Evolutionary conservation across 2,329 filamentous ascomycete genomes (phyloP).

Genomic region (Emmonsiellopsis sp.): DNA sequence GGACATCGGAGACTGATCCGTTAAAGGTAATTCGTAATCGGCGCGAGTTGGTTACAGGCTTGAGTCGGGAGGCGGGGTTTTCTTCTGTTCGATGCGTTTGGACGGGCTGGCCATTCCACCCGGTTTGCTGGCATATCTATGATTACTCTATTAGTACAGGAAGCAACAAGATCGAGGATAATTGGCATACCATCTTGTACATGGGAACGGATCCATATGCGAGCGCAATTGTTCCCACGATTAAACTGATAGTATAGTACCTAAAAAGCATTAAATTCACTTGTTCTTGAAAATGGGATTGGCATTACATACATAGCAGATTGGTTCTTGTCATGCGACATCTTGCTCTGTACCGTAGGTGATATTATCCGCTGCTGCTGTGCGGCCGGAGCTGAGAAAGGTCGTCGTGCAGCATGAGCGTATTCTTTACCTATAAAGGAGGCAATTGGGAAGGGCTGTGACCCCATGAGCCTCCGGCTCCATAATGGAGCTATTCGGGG

Average conservation of each 20-base stretch:
- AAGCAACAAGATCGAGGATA: neutral
- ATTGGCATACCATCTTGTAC: slow-evolving; percentile 51
- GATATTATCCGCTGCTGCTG: slow-evolving; percentile 18
- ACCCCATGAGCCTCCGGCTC: slow-evolving; percentile 14
- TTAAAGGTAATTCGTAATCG: slow-evolving; percentile 94
- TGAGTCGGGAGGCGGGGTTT: slow-evolving; percentile 66
- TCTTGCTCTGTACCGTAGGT: slow-evolving; percentile 23
- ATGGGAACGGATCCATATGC: slow-evolving; percentile 58
- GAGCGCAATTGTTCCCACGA: slow-evolving; percentile 53
- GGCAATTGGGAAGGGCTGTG: slow-evolving; percentile 7
- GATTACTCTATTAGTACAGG: slow-evolving; percentile 1
- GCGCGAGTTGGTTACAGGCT: slow-evolving; percentile 69
- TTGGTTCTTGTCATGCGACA: slow-evolving; percentile 40
- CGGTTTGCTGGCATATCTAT: slow-evolving; percentile 43
- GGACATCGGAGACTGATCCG: slow-evolving; percentile 83
- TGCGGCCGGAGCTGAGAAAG: slow-evolving; percentile 24
- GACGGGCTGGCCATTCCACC: slow-evolving; percentile 88
- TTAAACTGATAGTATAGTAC: slow-evolving; percentile 55
- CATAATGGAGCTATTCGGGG: slow-evolving; percentile 18
- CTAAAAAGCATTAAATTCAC: slow-evolving; percentile 23
- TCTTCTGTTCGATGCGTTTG: slow-evolving; percentile 60
- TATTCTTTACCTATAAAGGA: slow-evolving; percentile 10
- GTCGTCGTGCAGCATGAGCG: slow-evolving; percentile 18
- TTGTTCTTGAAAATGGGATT: slow-evolving; percentile 1
- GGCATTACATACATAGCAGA: slow-evolving; percentile 41